These are phyloP conservation scores for Aspergillus sp. DNA, from an alignment of 2,329 filamentous ascomycete species.

Conservation along the genomic window DNA sequence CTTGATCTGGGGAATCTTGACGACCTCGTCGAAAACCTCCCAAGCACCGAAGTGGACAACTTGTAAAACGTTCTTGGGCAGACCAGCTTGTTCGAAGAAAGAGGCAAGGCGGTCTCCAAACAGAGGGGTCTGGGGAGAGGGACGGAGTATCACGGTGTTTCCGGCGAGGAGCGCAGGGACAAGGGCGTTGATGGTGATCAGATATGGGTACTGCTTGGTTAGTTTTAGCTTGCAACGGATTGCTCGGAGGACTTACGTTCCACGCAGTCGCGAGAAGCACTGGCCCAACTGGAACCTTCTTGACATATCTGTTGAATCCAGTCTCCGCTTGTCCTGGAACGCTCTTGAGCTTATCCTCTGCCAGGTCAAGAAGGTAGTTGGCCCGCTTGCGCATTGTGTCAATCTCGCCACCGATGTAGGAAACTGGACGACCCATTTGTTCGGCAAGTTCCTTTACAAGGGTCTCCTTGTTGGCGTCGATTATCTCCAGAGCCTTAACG, in stretches of 20 bases:
- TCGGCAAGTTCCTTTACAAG: slow-evolving; percentile 78
- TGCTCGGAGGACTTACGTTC: slow-evolving; percentile 62
- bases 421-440: slow-evolving; percentile 89
- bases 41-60: slow-evolving; percentile 83
- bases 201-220: slow-evolving; percentile 73
- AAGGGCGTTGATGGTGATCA: slow-evolving; percentile 85
- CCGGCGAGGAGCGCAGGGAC: slow-evolving; percentile 84
- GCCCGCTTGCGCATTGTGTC: slow-evolving; percentile 77
- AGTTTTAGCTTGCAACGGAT: background rate
- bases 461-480: slow-evolving; percentile 69
- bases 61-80: slow-evolving; percentile 78
- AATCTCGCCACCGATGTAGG: slow-evolving; percentile 78
- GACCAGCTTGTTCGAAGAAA: slow-evolving; percentile 72
- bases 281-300: slow-evolving; percentile 80
- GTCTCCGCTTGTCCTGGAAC: slow-evolving; percentile 78
- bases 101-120: slow-evolving; percentile 77
- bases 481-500: slow-evolving; percentile 70
- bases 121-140: slow-evolving; percentile 87
- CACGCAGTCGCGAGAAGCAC: slow-evolving; percentile 86
- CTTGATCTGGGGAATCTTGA: slow-evolving; percentile 70
- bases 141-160: slow-evolving; percentile 86
- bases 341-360: slow-evolving; percentile 72
- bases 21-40: slow-evolving; percentile 71
- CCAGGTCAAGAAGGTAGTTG: slow-evolving; percentile 81
- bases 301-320: slow-evolving; percentile 84